These are phyloP conservation scores for Diaporthe aspalathi DNA, from an alignment of 2,329 filamentous ascomycete genomes.

Conservation along the genomic window DNA sequence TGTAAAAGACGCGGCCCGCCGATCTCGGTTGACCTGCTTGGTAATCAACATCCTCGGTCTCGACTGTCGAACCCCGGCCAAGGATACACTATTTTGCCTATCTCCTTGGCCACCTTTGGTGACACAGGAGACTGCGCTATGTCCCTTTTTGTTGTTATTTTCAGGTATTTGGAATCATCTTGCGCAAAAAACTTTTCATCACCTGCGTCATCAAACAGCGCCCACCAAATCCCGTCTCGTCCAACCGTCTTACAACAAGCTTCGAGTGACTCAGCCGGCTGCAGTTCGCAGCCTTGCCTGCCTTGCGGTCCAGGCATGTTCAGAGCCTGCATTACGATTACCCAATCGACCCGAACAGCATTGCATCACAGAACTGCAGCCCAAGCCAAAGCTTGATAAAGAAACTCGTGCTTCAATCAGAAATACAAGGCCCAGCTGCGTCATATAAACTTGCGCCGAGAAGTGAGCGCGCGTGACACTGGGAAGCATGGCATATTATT, in stretches of 20 bases:
- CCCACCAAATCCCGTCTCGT: conserved; percentile 5
- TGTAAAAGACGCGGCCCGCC: conserved; percentile 19
- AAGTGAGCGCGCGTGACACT: background rate
- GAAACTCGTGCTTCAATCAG: too few relatives aligned
- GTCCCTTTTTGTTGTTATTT: background rate
- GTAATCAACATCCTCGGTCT: conserved; percentile 14
- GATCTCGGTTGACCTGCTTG: conserved; percentile 25
- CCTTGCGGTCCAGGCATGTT: background rate
- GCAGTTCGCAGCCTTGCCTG: background rate
- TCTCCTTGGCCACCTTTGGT: conserved; percentile 18
- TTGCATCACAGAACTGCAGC: background rate
- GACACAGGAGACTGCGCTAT: background rate
- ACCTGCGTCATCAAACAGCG: background rate
- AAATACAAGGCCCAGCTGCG: background rate
- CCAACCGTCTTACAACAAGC: conserved; percentile 9
- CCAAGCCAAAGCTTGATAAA: too few relatives aligned
- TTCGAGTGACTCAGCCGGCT: conserved; percentile 7
- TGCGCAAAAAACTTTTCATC: conserved; percentile 18
- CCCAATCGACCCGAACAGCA: background rate
- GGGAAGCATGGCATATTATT: conserved; percentile 11
- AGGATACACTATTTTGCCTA: background rate
- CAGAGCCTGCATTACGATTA: background rate
- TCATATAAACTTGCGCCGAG: too few relatives aligned
- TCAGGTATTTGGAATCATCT: conserved; percentile 18
- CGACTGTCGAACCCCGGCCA: background rate